Percentiles rank a stretch among this genome's conserved stretches.
Conservation (phyloP, 169 alveolate genomes). For the Amoebophrya sp. region DNA sequence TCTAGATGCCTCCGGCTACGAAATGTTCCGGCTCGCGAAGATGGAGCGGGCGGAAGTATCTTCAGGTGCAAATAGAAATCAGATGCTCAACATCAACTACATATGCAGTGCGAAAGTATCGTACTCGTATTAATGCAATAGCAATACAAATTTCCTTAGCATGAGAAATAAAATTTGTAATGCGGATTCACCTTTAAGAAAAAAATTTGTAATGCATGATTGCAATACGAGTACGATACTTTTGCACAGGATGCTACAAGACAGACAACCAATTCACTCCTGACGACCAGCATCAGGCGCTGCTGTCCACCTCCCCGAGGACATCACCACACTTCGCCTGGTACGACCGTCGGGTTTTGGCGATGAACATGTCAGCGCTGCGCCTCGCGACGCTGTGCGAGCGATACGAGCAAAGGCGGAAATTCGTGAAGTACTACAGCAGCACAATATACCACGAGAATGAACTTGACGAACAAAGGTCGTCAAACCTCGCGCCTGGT, state of each 20-base stretch:
- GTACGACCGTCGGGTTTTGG: not conserved
- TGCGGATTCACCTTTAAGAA: no score
- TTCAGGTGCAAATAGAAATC: not conserved
- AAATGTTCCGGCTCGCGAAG: not conserved
- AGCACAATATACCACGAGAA: not conserved
- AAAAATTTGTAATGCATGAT: no score
- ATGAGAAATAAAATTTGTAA: no score
- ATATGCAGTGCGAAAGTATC: not conserved
- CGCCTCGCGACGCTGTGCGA: not conserved
- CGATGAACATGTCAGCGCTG: not conserved
- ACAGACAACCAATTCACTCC: no score
- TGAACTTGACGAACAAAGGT: not conserved
- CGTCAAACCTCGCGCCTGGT: no score
- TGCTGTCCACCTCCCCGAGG: no score
- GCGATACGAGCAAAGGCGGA: not conserved
- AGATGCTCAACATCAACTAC: not conserved
- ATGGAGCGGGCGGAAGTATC: not conserved
- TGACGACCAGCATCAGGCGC: no score
- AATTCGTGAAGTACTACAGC: not conserved
- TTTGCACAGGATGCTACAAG: no score
- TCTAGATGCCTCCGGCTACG: not conserved
- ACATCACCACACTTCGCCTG: no score
- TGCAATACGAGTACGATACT: no score
- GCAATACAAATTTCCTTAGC: no score
- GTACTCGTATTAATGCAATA: no score